Conservation (phyloP, 257 asterid genomes). For the Nicotiana benthamiana region DNA sequence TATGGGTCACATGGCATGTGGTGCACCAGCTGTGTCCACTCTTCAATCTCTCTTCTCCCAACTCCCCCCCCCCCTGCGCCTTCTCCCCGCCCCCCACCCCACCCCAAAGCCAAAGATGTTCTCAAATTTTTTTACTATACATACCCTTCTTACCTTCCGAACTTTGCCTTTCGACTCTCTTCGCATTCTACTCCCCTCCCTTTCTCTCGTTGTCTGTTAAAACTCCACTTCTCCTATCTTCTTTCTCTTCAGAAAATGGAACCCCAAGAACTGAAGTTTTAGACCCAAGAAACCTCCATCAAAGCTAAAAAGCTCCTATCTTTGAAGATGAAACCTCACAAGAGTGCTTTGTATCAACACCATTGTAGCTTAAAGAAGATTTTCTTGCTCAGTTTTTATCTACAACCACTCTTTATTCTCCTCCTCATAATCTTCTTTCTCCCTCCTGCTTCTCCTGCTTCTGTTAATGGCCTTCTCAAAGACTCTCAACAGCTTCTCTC, state of each 20-base stretch:
- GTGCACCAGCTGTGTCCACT: slow-evolving; percentile 61
- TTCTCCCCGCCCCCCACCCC: neutral
- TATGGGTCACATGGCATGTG: slow-evolving; percentile 87
- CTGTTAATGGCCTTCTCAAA: slow-evolving; percentile 14
- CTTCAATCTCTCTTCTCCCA: slow-evolving; percentile 12
- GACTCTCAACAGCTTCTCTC: slow-evolving; percentile 60
- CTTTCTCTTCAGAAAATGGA: slow-evolving; percentile 34
- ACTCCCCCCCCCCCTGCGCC: no score
- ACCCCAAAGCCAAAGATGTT: neutral
- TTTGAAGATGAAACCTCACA: slow-evolving; percentile 36
- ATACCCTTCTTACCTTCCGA: slow-evolving; percentile 38
- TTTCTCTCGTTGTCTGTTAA: no score
- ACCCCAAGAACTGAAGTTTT: slow-evolving; percentile 30
- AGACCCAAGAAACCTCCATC: slow-evolving; percentile 3
- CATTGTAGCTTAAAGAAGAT: slow-evolving; percentile 21
- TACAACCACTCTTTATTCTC: slow-evolving; percentile 7
- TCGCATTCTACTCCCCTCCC: slow-evolving; percentile 15
- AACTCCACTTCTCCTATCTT: slow-evolving; percentile 9
- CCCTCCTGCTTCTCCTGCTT: slow-evolving; percentile 15
- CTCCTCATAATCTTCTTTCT: slow-evolving; percentile 9
- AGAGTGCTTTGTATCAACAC: slow-evolving; percentile 14
- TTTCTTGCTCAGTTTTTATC: slow-evolving; percentile 7
- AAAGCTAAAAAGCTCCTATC: neutral
- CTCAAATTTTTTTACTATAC: slow-evolving; percentile 27
- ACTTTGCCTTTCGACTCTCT: slow-evolving; percentile 47